phyloP scores from a whole-genome alignment of 192 early-diverging fungal genomes.

The Geranomyces variabilis region DNA sequence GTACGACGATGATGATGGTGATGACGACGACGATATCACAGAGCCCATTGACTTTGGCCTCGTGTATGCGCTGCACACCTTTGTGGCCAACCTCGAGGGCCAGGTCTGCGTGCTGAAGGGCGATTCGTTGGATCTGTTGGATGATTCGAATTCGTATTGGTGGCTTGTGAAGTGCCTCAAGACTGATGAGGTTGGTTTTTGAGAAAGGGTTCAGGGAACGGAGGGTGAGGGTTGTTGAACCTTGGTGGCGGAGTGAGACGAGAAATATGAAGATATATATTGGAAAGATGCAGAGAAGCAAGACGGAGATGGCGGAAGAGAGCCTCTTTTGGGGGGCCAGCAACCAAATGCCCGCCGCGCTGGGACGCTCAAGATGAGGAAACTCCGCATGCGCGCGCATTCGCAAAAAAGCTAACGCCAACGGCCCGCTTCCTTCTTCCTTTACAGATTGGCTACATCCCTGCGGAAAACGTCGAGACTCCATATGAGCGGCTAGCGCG shows the following conservation, averaged over 20 bases:
- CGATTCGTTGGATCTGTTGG: conserved; percentile 77
- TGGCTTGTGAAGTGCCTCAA: conserved; percentile 63
- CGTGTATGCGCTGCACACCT: conserved; percentile 86
- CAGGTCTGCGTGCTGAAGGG: conserved; percentile 80
- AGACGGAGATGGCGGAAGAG: too few species aligned
- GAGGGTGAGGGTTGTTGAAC: not conserved
- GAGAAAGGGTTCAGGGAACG: not conserved
- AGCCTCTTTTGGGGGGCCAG: too few species aligned
- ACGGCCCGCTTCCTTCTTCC: too few species aligned
- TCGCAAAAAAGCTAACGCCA: too few species aligned
- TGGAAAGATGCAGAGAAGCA: too few species aligned
- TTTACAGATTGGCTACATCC: conserved; percentile 79
- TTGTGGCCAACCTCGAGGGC: conserved; percentile 82
- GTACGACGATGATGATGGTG: conserved; percentile 2
- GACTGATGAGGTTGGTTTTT: conserved; percentile 60
- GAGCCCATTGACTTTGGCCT: conserved; percentile 70
- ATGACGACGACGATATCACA: conserved; percentile 30
- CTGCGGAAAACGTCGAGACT: conserved; percentile 88
- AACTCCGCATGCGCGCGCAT: too few species aligned
- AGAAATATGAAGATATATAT: too few species aligned
- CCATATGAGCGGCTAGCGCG: conserved; percentile 79
- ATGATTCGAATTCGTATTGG: conserved; percentile 88
- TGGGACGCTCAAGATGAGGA: too few species aligned
- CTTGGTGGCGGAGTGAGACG: conserved; percentile 9
- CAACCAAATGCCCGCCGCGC: too few species aligned